Conservation (phyloP, 371 early-diverging fungal genomes). For the Mucor sp. region DNA sequence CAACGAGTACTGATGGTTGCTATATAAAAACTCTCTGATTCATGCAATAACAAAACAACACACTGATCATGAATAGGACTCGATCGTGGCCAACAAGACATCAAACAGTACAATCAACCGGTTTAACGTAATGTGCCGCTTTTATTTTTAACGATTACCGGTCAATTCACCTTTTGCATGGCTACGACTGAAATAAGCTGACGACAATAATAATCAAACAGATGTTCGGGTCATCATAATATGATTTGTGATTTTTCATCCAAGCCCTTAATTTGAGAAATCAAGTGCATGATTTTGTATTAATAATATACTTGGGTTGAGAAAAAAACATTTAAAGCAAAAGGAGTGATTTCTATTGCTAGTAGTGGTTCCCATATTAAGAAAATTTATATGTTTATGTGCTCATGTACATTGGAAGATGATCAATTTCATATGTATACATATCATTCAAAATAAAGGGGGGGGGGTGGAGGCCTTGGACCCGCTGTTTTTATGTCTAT, state of each 20-base stretch:
- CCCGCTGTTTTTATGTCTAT: neutral
- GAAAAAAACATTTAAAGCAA: neutral
- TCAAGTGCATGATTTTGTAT: neutral
- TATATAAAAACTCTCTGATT: neutral
- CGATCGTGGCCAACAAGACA: neutral
- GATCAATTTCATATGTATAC: constrained; percentile 5
- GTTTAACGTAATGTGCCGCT: neutral
- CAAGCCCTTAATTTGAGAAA: neutral
- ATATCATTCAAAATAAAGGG: neutral
- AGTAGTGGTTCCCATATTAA: neutral
- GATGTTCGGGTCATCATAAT: neutral
- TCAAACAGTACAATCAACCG: neutral
- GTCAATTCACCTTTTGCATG: neutral
- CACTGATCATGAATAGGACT: neutral
- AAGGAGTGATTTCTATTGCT: neutral
- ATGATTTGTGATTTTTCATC: neutral
- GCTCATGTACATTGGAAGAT: neutral
- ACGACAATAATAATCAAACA: constrained; percentile 1
- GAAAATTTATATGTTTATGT: neutral
- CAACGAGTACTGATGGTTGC: neutral
- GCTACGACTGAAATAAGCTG: neutral
- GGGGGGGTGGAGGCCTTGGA: neutral
- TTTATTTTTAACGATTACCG: neutral
- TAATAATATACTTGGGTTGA: neutral
- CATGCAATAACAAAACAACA: neutral